Evolutionary conservation across 441 rosid species (phyloP), one percentile per base, ranked within the genome.

Genomic region (Gossypium aridum): DNA sequence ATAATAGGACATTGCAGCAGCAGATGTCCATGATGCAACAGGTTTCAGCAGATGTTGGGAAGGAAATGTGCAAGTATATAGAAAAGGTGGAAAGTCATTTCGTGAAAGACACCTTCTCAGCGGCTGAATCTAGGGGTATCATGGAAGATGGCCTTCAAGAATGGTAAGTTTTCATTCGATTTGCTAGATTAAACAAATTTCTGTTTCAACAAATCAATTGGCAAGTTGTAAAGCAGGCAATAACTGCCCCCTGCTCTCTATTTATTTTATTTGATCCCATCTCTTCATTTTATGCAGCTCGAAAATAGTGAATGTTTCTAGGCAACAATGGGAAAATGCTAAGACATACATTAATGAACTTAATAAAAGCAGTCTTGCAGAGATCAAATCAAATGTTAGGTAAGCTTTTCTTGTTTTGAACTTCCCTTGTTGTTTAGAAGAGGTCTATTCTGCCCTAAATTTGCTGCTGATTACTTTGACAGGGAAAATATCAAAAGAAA

Each of bases 21-120:
- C 91, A 87, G 70, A 85, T 90, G 77, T 84, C 77, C 70, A 39
- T 76, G 83, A 80, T 92, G 82, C 96, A 90, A 77, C 87, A 89
- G 73, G 78, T 87, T 65, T 78, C 97, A 34, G 53, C 82, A 6
- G 80, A 87, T 55, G 94, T 85, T 25, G 80, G 80, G 79, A 68
- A 83, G 76, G 87, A 86, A 69, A 61, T 92, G 71, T 80, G 61
- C 70, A 83, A 83, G 51, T 89, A 91, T 71, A 72, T 80, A 22
- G 80, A 80, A 74, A 78, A 83, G 70, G 81, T 73, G 53, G 85
- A 87, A 80, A 83, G 59, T 8, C 75, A 78, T 62, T 94, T 87
- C 85, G 75, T 83, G 49, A 88, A 86, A 76, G 89, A 90, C 71
- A 85, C 90, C 39, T 86, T 91, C 77, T 86, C 88, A 14, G 83